Conservation (phyloP, 805 yeast genomes). For the Brettanomyces sp. region DNA sequence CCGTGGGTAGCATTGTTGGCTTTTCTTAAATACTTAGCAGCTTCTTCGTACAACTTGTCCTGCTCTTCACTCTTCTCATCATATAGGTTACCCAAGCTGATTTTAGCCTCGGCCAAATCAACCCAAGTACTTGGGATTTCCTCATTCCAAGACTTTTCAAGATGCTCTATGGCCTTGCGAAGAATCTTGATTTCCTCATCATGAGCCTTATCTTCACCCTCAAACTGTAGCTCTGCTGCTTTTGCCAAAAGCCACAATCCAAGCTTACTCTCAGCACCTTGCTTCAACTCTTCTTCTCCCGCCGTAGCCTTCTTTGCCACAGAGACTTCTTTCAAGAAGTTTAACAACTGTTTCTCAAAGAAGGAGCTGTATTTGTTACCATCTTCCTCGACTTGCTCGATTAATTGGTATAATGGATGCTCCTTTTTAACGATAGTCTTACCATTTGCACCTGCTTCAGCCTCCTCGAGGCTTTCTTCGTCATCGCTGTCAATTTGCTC, state of each 20-base stretch:
- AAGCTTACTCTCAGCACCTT: constrained; percentile 34
- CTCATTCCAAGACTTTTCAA: constrained; percentile 52
- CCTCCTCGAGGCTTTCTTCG: constrained; percentile 32
- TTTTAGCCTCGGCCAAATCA: constrained; percentile 75
- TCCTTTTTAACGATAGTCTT: constrained; percentile 24
- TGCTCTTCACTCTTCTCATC: constrained; percentile 61
- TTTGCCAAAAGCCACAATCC: constrained; percentile 59
- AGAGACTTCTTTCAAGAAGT: constrained; percentile 17
- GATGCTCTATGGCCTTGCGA: constrained; percentile 44
- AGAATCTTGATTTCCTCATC: constrained; percentile 38
- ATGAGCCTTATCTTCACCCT: constrained; percentile 35
- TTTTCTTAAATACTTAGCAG: constrained; percentile 55
- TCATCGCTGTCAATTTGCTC: constrained; percentile 55
- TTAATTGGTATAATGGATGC: constrained; percentile 47
- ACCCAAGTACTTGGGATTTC: constrained; percentile 80
- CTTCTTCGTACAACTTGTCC: constrained; percentile 54
- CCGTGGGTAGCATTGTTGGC: constrained; percentile 81
- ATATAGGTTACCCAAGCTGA: constrained; percentile 66
- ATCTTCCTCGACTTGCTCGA: background rate
- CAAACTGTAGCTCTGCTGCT: constrained; percentile 55
- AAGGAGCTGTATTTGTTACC: constrained; percentile 35
- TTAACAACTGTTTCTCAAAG: constrained; percentile 40
- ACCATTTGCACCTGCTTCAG: constrained; percentile 13
- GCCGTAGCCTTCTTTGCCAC: constrained; percentile 1
- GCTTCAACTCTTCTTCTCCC: constrained; percentile 8